Base-by-base conservation (phyloP, 1,284 basidiomycete genomes). In the Sphagnurus paluster region DNA sequence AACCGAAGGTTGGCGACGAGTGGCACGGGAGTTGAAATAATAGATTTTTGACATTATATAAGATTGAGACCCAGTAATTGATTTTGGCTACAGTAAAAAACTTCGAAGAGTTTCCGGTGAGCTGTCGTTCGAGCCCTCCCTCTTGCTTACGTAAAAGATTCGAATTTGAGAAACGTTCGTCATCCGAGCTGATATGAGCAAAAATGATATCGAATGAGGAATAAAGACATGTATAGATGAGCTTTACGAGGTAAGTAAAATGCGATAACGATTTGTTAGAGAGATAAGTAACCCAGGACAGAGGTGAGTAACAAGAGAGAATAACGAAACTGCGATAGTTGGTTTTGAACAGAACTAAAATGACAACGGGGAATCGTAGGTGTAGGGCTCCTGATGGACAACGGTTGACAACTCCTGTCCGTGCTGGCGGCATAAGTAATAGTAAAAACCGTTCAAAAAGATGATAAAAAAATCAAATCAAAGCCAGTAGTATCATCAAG, bases 181-280 rank as follows among this genome's bases (percentile, higher is more conserved):
- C 34, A 54, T 55, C 54, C n/a, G n/a, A n/a, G n/a, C n/a, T 49
- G 53, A 47, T 58, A 62, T 56, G 54, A 61, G 58, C 55, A 53
- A 64, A 55, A 71, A 65, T 66, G 61, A 64, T 51, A 65, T 64
- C 70, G 63, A 63, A 62, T 68, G 43, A 41, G 63, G 62, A 70
- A 73, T 70, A 76, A 76, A 74, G 70, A 77, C 68, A 74, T 75
- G 69, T 70, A n/a, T n/a, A n/a, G n/a, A n/a, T n/a, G n/a, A n/a
- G 35, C 64, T 62, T 64, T 66, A 71, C 68, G n/a, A n/a, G n/a
- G n/a, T n/a, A n/a, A n/a, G n/a, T 62, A 70, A 65, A 62, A 74
- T 75, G 69, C 67, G 64, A 67, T 67, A 68, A 64, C 61, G 67
- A 66, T 65, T 59, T 59, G 52, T 51, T 47, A 46, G 56, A 63